Evolutionary conservation across 495 filamentous ascomycete species (phyloP), one percentile per base, ranked within the genome.

Genomic region (Neurospora sp.): DNA sequence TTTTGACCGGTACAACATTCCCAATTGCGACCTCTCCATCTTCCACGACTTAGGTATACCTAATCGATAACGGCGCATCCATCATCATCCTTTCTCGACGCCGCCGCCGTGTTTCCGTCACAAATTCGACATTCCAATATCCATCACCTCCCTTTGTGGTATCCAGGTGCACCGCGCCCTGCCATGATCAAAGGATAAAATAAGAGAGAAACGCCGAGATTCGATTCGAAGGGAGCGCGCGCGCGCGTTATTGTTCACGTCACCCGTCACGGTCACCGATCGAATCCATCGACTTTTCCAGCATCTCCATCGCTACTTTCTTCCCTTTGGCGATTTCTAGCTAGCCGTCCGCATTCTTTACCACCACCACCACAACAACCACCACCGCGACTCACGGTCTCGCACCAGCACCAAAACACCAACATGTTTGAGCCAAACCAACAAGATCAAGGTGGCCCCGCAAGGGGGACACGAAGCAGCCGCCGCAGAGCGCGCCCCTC

Each of bases 401-500:
- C 76, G 69, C 72, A 71, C 74, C 71, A 39, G 8, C 44, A 76
- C 23, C 49, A 42, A 38, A 42, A 38, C 74, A n/a, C 35, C 46
- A 69, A 35, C 27, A 66, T 66, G 54, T 66, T 66, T 37, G 35
- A 76, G 62, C 42, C 41, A 60, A 71, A 60, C 27, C 39, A 74
- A 35, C 73, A 35, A 66, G 41, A 31, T 18, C 71, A 84, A 73
- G 82, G 83, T 77, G 80, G 86, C 74, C 79, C 84, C 7, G 81
- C 87, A 71, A 80, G 84, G 70, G 87, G 88, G 72, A 91, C 87
- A 76, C 86, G 83, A 23, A 84, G 90, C 72, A 83, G 84, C 78
- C 87, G 91, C 73, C 84, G 92, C 74, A 90, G 91, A 71, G 90
- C 89, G 79, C 88, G 92, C 72, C 90, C 90, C 44, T 80, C 85